Evolutionary conservation across 768 basidiomycete genomes (phyloP).

Genomic region (Tulasnella sp.): DNA sequence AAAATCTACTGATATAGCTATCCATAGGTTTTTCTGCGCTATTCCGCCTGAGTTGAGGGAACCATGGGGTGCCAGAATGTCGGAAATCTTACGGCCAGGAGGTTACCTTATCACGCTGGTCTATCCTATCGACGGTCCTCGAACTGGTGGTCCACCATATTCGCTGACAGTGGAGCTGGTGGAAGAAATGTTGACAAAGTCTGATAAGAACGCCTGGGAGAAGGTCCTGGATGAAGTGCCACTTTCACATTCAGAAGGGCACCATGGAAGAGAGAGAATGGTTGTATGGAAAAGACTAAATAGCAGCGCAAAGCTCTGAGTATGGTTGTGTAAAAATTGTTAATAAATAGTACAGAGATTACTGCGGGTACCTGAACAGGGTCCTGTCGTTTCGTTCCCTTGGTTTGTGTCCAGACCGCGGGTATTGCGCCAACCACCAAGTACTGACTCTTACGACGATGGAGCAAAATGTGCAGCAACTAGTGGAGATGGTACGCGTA

Average conservation of each 20-base stretch:
- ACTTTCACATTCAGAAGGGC: constrained; percentile 28
- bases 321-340: background rate
- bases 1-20: background rate
- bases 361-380: background rate
- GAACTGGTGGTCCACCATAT: constrained; percentile 47
- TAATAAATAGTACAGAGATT: constrained; percentile 1
- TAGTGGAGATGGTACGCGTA: constrained; percentile 44
- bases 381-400: background rate
- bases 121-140: constrained; percentile 39
- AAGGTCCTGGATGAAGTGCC: constrained; percentile 44
- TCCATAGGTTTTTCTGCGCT: constrained; percentile 54
- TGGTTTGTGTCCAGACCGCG: background rate
- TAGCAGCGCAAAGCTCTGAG: background rate
- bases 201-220: constrained; percentile 29
- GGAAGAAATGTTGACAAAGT: constrained; percentile 30
- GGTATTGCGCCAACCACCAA: background rate
- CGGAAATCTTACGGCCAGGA: constrained; percentile 42
- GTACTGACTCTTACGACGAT: constrained; percentile 22
- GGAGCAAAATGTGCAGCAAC: constrained; percentile 44
- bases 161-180: constrained; percentile 48
- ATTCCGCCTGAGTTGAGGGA: constrained; percentile 41
- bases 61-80: constrained; percentile 48
- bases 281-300: constrained; percentile 38
- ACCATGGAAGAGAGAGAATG: constrained; percentile 39
- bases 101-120: constrained; percentile 49